Percentiles rank a stretch among this genome's conserved stretches.
Evolutionary conservation across 2,329 filamentous ascomycete species (phyloP).

Genomic region (Escovopsis sp.): DNA sequence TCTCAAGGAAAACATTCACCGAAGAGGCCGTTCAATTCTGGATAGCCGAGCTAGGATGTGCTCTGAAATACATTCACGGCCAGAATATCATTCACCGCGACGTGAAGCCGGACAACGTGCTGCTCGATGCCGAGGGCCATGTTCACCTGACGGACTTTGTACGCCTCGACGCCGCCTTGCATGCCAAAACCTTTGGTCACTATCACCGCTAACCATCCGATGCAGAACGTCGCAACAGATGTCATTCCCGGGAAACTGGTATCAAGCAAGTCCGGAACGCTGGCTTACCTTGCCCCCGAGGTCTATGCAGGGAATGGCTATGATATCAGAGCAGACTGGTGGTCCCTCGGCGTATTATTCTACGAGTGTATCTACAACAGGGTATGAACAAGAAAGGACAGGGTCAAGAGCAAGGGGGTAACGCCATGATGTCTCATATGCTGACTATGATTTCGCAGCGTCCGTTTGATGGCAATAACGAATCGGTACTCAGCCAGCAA

Average conservation of each 20-base stretch:
- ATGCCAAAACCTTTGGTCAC: background rate
- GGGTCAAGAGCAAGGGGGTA: background rate
- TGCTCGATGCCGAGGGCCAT: constrained; percentile 79
- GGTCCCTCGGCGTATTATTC: constrained; percentile 95
- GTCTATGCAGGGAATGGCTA: constrained; percentile 89
- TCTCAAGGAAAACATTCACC: constrained; percentile 93
- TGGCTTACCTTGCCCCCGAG: constrained; percentile 91
- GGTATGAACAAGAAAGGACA: constrained; percentile 33
- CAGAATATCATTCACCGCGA: constrained; percentile 86
- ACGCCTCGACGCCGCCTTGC: constrained; percentile 22
- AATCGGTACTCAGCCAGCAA: constrained; percentile 63
- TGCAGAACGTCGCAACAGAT: constrained; percentile 89
- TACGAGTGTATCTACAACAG: constrained; percentile 99
- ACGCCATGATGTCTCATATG: no score
- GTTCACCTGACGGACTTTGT: constrained; percentile 97
- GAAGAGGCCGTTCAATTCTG: constrained; percentile 95
- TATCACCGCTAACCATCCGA: constrained; percentile 10
- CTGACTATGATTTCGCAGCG: constrained; percentile 36
- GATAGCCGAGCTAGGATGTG: constrained; percentile 89
- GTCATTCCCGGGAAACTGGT: constrained; percentile 68
- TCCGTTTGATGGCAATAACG: constrained; percentile 82
- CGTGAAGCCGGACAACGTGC: constrained; percentile 82
- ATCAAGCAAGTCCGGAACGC: constrained; percentile 90
- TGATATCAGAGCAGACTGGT: constrained; percentile 87
- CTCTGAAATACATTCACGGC: constrained; percentile 69